phyloP scores from a whole-genome alignment of 371 early-diverging fungal genomes.

The Mycotypha africana region DNA sequence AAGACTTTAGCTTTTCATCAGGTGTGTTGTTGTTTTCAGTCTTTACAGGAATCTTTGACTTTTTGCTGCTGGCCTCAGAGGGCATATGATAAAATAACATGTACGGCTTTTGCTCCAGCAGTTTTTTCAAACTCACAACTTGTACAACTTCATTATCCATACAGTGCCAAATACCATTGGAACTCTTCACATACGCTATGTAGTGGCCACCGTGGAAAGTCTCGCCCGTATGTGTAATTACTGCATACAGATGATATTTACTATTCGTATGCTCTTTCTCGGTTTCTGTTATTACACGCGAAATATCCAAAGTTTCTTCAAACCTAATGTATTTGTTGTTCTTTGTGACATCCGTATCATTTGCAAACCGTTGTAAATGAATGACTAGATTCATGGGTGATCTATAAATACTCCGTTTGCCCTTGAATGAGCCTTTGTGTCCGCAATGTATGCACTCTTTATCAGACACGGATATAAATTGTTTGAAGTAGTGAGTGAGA shows the following conservation, averaged over 20 bases:
- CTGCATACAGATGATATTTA: conserved; percentile 63
- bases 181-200: conserved; percentile 71
- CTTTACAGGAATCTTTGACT: conserved; percentile 4
- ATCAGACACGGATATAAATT: neutral
- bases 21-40: conserved; percentile 12
- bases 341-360: conserved; percentile 48
- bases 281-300: conserved; percentile 24
- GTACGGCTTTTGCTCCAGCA: conserved; percentile 70
- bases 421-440: conserved; percentile 47
- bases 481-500: conserved; percentile 17
- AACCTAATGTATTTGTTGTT: conserved; percentile 41
- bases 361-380: conserved; percentile 77
- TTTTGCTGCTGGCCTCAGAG: conserved; percentile 17
- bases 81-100: conserved; percentile 72
- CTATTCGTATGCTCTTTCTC: conserved; percentile 22
- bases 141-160: conserved; percentile 75
- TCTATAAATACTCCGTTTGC: conserved; percentile 59
- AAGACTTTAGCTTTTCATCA: conserved; percentile 8
- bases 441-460: conserved; percentile 39
- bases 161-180: conserved; percentile 79
- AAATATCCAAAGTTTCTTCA: conserved; percentile 38
- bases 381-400: conserved; percentile 67
- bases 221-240: conserved; percentile 77
- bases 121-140: conserved; percentile 66
- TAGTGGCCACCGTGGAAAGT: conserved; percentile 78